phyloP scores from a whole-genome alignment of 2,329 filamentous ascomycete species.

The Cladosporium sp. region DNA sequence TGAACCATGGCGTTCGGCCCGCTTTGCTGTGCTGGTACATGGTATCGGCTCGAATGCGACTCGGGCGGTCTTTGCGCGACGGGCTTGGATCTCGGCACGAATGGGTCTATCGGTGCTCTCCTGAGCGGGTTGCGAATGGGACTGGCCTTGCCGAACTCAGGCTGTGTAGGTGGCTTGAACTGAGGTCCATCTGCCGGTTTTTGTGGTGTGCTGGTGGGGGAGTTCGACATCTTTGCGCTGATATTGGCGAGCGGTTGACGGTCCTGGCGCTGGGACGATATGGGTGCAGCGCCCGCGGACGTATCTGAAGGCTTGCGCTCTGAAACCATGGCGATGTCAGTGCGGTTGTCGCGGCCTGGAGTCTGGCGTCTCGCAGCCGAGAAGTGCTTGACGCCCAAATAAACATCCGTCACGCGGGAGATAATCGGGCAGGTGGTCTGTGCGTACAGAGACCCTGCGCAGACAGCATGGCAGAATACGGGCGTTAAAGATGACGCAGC shows the following conservation, averaged over 20 bases:
- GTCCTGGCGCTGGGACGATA: slow-evolving; percentile 10
- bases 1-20: slow-evolving; percentile 1
- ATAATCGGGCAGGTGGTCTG: no score
- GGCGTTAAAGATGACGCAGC: no score
- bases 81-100: slow-evolving; percentile 11
- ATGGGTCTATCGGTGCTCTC: slow-evolving; percentile 28
- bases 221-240: slow-evolving; percentile 27
- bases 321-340: slow-evolving; percentile 9
- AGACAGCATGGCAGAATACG: no score
- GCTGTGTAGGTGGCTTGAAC: slow-evolving; percentile 19
- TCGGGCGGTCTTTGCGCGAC: slow-evolving; percentile 20
- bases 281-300: background rate
- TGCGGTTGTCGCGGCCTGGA: background rate
- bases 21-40: slow-evolving; percentile 6
- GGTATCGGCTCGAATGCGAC: slow-evolving; percentile 8
- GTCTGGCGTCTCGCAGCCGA: no score
- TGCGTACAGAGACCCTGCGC: no score
- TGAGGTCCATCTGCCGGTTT: slow-evolving; percentile 13
- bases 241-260: slow-evolving; percentile 27
- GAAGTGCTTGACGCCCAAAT: no score
- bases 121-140: slow-evolving; percentile 44
- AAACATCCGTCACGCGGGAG: no score
- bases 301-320: slow-evolving; percentile 6
- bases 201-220: slow-evolving; percentile 12
- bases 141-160: slow-evolving; percentile 55